phyloP scores from a whole-genome alignment of 805 yeast genomes.

The Wickerhamiella sergipiensis region DNA sequence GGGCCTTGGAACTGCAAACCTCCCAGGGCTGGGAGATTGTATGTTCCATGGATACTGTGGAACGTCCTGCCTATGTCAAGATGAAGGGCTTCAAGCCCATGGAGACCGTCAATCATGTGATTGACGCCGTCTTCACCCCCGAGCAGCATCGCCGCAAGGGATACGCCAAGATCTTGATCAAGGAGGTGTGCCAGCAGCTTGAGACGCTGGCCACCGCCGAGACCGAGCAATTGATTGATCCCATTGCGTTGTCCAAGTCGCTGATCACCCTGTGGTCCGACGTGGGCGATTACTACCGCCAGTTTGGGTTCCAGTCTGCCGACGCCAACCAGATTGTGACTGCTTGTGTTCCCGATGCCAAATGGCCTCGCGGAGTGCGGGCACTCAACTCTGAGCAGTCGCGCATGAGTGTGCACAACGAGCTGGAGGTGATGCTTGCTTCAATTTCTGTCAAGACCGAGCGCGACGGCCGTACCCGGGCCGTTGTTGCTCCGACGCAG shows the following conservation, averaged over 20 bases:
- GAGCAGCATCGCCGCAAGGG: constrained; percentile 37
- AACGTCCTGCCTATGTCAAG: constrained; percentile 23
- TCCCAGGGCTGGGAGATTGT: constrained; percentile 15
- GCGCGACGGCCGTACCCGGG: constrained; percentile 7
- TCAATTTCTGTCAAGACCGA: constrained; percentile 12
- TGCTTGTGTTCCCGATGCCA: not conserved
- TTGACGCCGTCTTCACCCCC: constrained; percentile 48
- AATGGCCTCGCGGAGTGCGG: not conserved
- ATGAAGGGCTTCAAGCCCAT: constrained; percentile 10
- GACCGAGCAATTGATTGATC: not conserved
- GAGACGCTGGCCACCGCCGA: constrained; percentile 8
- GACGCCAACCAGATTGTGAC: constrained; percentile 2
- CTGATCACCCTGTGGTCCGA: constrained; percentile 50
- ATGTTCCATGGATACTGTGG: constrained; percentile 33
- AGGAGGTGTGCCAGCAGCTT: constrained; percentile 7
- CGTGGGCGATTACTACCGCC: constrained; percentile 50
- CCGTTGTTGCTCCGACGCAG: constrained; percentile 6
- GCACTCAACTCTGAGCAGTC: constrained; percentile 6
- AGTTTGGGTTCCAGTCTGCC: constrained; percentile 33
- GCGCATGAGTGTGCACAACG: constrained; percentile 6
- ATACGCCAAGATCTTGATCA: constrained; percentile 37
- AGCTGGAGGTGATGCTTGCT: constrained; percentile 9
- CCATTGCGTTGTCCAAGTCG: constrained; percentile 13
- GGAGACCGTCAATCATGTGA: constrained; percentile 16
- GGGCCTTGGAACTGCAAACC: constrained; percentile 16